Evolutionary conservation across 345 rosid species (phyloP).

Genomic region (Gynandropsis gynandra): DNA sequence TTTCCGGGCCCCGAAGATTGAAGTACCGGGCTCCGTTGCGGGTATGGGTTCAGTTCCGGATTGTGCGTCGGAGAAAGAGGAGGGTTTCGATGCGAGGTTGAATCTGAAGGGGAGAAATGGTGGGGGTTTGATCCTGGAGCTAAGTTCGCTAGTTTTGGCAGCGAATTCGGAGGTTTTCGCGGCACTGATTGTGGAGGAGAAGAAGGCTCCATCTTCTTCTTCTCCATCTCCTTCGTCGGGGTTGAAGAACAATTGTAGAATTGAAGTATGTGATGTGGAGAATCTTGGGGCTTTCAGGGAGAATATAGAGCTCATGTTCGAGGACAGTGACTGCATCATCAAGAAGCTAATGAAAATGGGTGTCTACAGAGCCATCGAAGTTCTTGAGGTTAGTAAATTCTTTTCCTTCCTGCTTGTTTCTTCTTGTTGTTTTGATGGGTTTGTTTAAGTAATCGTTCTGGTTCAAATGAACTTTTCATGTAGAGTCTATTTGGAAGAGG

Average conservation of each 20-base stretch:
- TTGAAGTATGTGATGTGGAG: constrained; percentile 76
- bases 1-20: constrained; percentile 32
- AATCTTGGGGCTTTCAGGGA: constrained; percentile 70
- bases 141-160: constrained; percentile 54
- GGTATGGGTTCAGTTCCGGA: constrained; percentile 23
- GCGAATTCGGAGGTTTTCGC: constrained; percentile 58
- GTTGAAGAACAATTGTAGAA: constrained; percentile 42
- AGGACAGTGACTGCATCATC: constrained; percentile 40
- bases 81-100: constrained; percentile 56
- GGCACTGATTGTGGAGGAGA: constrained; percentile 39
- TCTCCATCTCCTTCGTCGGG: constrained; percentile 17
- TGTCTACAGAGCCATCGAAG: constrained; percentile 56
- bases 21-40: constrained; percentile 20
- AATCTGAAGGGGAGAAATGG: constrained; percentile 65
- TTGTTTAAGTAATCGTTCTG: no score
- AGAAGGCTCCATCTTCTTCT: constrained; percentile 17
- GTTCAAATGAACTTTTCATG: no score
- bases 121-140: constrained; percentile 57
- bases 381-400: constrained; percentile 62
- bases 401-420: constrained; percentile 7
- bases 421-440: neutral
- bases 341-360: constrained; percentile 58
- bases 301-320: constrained; percentile 82
- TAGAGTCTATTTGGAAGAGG: no score
- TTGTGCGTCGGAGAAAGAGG: constrained; percentile 12